Base-by-base conservation (phyloP, 306 rosid genomes). In the Gillenia trifoliata region DNA sequence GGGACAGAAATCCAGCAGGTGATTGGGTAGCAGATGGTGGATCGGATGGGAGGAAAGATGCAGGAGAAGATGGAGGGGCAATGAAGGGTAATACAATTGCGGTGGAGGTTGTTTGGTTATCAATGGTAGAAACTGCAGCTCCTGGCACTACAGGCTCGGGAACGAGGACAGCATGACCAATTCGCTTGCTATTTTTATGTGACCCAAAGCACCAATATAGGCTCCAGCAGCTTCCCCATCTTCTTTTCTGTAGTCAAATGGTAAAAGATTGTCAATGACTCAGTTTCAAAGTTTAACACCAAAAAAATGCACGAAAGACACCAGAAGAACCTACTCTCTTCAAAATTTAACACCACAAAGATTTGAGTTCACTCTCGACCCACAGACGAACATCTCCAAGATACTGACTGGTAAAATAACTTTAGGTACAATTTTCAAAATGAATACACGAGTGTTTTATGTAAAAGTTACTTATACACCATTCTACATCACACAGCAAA, bases 61-160 rank as follows among this genome's bases (percentile, higher is more conserved):
- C 96, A 38, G 99, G 99, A 84, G 99, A 94, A 73, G 99, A 94
- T 4, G 99, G 97, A 75, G 99, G 98, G 29, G 85, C 99, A 63
- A 91, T 91, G 81, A 94, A 94, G 33, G 99, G 99, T 71, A 87
- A 64, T 72, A 87, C 83, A 79, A 88, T 82, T 68, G 89, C 71
- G 29, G 86, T 82, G 57, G 99, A 87, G 74, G 86, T 79, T 76
- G 88, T 81, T 40, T 85, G 86, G 64, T 77, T 83, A 76, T 86
- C 85, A 4, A 77, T 63, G 33, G 84, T 71, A 80, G 92, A 73
- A 52, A 78, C 88, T 36, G 83, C 82, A 72, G 85, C 86, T 70
- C 86, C 75, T 17, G 92, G 43, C 59, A 80, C 85, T 62, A 80
- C 81, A 22, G 94, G 89, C 84, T 94, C 99, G 0, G 99, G 99